phyloP scores from a whole-genome alignment of 805 yeast genomes.

The Schwanniomyces yamadae region DNA sequence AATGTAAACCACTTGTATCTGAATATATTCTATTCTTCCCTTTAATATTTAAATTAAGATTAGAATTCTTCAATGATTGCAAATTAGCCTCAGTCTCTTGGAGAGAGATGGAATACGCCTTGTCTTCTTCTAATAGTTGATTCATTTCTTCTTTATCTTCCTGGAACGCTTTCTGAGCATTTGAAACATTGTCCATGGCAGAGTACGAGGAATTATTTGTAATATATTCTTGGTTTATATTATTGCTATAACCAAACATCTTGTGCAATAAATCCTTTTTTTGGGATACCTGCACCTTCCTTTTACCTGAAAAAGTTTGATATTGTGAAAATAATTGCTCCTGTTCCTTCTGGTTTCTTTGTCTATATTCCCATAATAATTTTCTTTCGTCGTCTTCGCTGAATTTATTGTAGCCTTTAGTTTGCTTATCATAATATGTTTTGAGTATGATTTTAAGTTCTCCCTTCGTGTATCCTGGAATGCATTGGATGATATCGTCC shows the following conservation, averaged over 20 bases:
- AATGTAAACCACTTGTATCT: constrained; percentile 13
- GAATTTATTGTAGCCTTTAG: constrained; percentile 1
- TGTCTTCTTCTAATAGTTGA: constrained; percentile 32
- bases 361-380: constrained; percentile 26
- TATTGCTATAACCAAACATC: constrained; percentile 39
- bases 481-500: constrained; percentile 18
- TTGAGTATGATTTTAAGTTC: constrained; percentile 29
- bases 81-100: constrained; percentile 22
- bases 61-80: constrained; percentile 10
- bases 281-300: constrained; percentile 41
- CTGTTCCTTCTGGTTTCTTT: constrained; percentile 31
- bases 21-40: constrained; percentile 4
- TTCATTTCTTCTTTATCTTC: constrained; percentile 43
- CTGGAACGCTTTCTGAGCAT: constrained; percentile 37
- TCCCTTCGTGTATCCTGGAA: constrained; percentile 41
- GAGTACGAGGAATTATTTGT: constrained; percentile 43
- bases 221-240: constrained; percentile 37
- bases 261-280: constrained; percentile 39
- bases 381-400: constrained; percentile 23
- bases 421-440: constrained; percentile 15
- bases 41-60: constrained; percentile 6
- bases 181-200: constrained; percentile 34
- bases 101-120: constrained; percentile 22
- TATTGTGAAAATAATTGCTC: constrained; percentile 34
- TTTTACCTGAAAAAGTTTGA: constrained; percentile 30